A percentile compares a stretch with the other conserved stretches of the same genome.
These are phyloP conservation scores for Yamadazyma pseudoaaseri DNA, from an alignment of 1,139 yeast species.

Conservation along the genomic window DNA sequence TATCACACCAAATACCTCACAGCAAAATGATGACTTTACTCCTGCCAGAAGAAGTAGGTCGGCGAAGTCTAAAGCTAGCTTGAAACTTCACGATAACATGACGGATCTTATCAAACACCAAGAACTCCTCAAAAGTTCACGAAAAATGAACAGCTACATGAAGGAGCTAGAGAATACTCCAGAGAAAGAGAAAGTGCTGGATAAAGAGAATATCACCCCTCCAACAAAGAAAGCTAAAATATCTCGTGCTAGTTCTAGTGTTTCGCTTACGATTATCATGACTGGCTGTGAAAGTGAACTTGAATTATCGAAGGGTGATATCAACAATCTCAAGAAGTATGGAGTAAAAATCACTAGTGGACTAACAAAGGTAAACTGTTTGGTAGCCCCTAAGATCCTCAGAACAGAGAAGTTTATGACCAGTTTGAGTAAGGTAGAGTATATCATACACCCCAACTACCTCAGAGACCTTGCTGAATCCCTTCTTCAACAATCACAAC, in stretches of 20 bases:
- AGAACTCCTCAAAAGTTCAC: conserved; percentile 38
- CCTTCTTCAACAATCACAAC: conserved; percentile 20
- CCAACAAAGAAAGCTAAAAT: conserved; percentile 11
- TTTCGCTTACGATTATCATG: conserved; percentile 40
- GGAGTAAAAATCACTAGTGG: conserved; percentile 43
- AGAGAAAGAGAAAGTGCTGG: conserved; percentile 6
- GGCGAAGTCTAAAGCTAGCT: conserved; percentile 68
- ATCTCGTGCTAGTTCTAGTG: conserved; percentile 16
- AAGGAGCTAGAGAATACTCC: conserved; percentile 24
- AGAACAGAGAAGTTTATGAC: conserved; percentile 84
- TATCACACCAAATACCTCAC: too few relatives aligned
- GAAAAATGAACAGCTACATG: conserved; percentile 38
- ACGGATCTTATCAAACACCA: conserved; percentile 63
- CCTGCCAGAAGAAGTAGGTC: conserved; percentile 29
- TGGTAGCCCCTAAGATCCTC: conserved; percentile 74
- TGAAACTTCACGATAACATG: conserved; percentile 67
- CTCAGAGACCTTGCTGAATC: conserved; percentile 38
- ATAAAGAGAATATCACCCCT: conserved; percentile 10
- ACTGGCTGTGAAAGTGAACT: conserved; percentile 63
- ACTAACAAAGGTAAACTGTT: conserved; percentile 35
- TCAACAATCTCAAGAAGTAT: conserved; percentile 24
- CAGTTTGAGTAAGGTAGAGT: conserved; percentile 33
- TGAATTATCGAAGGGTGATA: conserved; percentile 33
- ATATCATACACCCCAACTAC: conserved; percentile 50
- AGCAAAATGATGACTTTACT: conserved; percentile 1